phyloP scores from a whole-genome alignment of 495 filamentous ascomycete genomes.

The Bryoglossum gracile region DNA sequence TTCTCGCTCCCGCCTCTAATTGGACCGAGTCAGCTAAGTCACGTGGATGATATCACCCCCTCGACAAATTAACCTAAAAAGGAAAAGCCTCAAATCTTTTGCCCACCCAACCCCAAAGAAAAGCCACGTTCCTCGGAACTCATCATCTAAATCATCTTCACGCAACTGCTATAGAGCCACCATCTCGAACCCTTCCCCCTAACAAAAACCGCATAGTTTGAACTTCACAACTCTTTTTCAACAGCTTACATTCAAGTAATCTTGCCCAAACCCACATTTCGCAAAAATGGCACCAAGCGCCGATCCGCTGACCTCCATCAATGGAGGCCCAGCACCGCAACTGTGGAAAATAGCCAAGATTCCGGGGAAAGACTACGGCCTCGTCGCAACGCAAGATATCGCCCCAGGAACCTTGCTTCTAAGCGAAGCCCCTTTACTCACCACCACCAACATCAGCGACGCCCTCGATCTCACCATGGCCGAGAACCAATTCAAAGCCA shows the following conservation, averaged over 20 bases:
- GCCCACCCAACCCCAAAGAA: background rate
- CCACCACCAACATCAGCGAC: slow-evolving; percentile 24
- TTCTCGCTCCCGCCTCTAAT: no score
- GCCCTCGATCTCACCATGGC: slow-evolving; percentile 17
- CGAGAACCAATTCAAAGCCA: slow-evolving; percentile 26
- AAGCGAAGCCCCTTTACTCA: slow-evolving; percentile 34
- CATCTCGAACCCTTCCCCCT: background rate
- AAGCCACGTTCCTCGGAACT: background rate
- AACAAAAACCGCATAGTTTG: background rate
- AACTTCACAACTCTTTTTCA: background rate
- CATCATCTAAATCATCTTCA: background rate
- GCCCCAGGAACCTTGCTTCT: slow-evolving; percentile 34
- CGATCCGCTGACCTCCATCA: background rate
- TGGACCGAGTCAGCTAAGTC: background rate
- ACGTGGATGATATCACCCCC: slow-evolving; percentile 14
- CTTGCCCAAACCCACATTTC: no score
- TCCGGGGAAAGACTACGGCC: slow-evolving; percentile 33
- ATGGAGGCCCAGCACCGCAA: background rate
- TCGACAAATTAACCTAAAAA: slow-evolving; percentile 19
- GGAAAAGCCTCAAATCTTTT: slow-evolving; percentile 12
- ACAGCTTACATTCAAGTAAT: background rate
- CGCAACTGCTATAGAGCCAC: no score
- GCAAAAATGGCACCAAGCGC: background rate
- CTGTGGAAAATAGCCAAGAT: slow-evolving; percentile 31
- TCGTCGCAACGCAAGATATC: slow-evolving; percentile 32